Conservation (phyloP, 768 basidiomycete genomes). For the Candolleomyces eurysporus region DNA sequence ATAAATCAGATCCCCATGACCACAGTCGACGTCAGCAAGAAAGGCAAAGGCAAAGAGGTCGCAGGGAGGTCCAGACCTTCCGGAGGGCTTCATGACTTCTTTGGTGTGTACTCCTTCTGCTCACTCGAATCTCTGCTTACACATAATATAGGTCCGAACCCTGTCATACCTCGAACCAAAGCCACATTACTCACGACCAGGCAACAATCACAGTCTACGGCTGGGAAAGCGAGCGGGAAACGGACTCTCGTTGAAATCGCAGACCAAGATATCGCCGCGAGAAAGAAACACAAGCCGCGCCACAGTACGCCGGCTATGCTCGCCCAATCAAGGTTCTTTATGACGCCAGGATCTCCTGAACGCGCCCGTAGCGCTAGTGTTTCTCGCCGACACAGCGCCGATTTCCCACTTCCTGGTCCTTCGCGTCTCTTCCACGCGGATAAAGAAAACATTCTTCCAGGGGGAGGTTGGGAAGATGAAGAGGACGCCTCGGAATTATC, state of each 20-base stretch:
- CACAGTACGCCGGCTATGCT: conserved; percentile 16
- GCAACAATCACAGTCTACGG: conserved; percentile 19
- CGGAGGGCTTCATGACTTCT: conserved; percentile 57
- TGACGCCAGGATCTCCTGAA: conserved; percentile 5
- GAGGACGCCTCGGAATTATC: conserved; percentile 18
- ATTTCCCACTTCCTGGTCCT: conserved; percentile 24
- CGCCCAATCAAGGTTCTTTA: conserved; percentile 39
- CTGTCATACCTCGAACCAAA: conserved; percentile 32
- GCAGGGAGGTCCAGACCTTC: conserved; percentile 20
- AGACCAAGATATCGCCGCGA: conserved; percentile 58
- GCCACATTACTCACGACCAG: conserved; percentile 9
- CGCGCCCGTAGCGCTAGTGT: conserved; percentile 12
- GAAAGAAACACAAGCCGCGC: conserved; percentile 40
- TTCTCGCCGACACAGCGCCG: conserved; percentile 16
- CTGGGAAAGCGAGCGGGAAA: conserved; percentile 71
- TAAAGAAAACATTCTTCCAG: conserved; percentile 43
- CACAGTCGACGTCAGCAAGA: conserved; percentile 23
- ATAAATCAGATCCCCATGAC: conserved; percentile 37
- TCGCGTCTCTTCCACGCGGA: conserved; percentile 30
- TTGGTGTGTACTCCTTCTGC: conserved; percentile 42
- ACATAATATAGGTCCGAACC: conserved; percentile 38
- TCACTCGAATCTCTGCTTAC: neutral
- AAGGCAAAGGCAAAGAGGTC: conserved; percentile 48
- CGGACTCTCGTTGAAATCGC: conserved; percentile 69
- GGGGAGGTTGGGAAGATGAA: conserved; percentile 14